phyloP scores from a whole-genome alignment of 164 flowering plant genomes.

The Buxus sempervirens region DNA sequence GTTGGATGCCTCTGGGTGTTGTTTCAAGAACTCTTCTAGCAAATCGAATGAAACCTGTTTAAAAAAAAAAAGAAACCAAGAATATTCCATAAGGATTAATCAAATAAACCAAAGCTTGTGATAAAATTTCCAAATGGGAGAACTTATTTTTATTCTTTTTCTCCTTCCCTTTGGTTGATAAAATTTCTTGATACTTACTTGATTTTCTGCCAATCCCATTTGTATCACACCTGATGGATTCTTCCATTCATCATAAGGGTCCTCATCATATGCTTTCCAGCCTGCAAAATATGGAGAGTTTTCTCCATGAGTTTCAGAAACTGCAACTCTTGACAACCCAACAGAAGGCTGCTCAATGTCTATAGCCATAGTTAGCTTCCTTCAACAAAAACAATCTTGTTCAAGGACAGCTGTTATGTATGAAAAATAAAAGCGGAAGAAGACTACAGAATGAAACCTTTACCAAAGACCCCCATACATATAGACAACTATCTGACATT shows the following conservation, averaged over 20 bases:
- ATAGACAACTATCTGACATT: neutral
- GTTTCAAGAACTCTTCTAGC: constrained; percentile 38
- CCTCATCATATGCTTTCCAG: constrained; percentile 14
- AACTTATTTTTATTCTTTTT: neutral
- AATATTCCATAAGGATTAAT: neutral
- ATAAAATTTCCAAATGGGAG: too few species aligned
- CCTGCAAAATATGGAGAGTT: constrained; percentile 16
- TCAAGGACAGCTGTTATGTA: neutral
- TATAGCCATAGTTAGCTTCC: neutral
- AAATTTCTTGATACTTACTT: neutral
- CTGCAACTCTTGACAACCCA: constrained; percentile 6
- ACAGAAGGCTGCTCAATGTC: neutral
- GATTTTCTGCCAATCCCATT: constrained; percentile 20
- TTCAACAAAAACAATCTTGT: neutral
- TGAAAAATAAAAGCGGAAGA: neutral
- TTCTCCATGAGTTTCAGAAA: constrained; percentile 9
- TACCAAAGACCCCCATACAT: neutral
- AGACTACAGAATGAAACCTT: neutral
- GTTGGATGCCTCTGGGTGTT: constrained; percentile 30
- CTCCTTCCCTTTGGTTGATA: neutral
- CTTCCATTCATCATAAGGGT: constrained; percentile 3
- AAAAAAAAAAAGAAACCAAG: neutral
- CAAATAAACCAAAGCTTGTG: too few species aligned
- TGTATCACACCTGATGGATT: constrained; percentile 13
- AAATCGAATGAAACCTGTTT: constrained; percentile 53